These are phyloP conservation scores for Boletus patriciae DNA, from an alignment of 768 basidiomycete genomes.

Conservation along the genomic window DNA sequence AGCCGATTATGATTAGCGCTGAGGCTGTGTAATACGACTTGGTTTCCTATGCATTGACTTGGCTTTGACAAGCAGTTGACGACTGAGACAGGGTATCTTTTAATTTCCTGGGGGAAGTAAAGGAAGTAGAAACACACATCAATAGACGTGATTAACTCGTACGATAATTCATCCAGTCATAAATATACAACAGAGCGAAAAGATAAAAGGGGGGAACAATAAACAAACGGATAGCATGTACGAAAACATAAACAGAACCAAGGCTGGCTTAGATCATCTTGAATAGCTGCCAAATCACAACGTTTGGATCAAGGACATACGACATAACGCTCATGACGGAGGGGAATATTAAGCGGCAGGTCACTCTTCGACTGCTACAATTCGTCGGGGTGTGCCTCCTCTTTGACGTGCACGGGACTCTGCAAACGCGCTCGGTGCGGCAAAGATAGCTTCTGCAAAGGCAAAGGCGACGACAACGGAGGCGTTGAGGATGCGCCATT, in stretches of 20 bases:
- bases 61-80: too few species aligned
- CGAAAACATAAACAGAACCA: constrained; percentile 12
- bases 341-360: neutral
- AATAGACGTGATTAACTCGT: constrained; percentile 9
- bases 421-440: constrained; percentile 43
- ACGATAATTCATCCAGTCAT: constrained; percentile 18
- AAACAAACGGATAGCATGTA: constrained; percentile 21
- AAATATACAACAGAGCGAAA: constrained; percentile 21
- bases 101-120: neutral
- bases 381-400: constrained; percentile 24
- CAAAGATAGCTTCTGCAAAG: constrained; percentile 62
- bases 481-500: constrained; percentile 57
- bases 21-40: too few species aligned
- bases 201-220: neutral
- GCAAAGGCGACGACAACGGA: constrained; percentile 61
- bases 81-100: constrained; percentile 7
- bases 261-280: constrained; percentile 6
- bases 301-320: constrained; percentile 1
- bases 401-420: constrained; percentile 28
- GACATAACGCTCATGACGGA: neutral
- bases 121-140: neutral
- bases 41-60: too few species aligned
- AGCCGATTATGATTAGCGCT: neutral
- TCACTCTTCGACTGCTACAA: constrained; percentile 24
- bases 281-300: neutral